These are phyloP conservation scores for Eimeria falciformis DNA, from an alignment of 169 alveolate species.

Conservation along the genomic window DNA sequence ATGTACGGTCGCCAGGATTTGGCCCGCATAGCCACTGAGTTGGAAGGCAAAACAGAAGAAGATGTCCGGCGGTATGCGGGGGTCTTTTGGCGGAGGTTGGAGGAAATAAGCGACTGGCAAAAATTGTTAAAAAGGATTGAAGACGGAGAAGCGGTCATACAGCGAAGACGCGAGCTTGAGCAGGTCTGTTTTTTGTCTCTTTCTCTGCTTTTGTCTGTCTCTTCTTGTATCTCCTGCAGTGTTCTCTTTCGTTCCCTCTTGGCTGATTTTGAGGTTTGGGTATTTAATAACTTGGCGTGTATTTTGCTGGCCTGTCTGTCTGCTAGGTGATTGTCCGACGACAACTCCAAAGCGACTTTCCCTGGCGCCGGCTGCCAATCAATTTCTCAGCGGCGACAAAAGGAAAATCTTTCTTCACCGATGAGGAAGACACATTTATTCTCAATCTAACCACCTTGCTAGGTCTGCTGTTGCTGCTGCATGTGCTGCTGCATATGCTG, in stretches of 20 bases:
- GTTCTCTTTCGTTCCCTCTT: neutral
- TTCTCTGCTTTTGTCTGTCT: neutral
- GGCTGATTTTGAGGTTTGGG: neutral
- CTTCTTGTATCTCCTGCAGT: neutral
- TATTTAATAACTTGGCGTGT: neutral
- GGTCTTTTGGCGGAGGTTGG: constrained; percentile 83
- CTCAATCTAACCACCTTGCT: constrained; percentile 83
- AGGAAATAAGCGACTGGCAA: constrained; percentile 81
- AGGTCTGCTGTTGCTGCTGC: constrained; percentile 78
- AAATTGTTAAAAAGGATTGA: constrained; percentile 83
- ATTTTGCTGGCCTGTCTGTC: too few relatives aligned
- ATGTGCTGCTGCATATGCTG: neutral
- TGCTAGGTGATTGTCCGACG: constrained; percentile 81
- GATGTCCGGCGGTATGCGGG: constrained; percentile 80
- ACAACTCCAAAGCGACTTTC: constrained; percentile 77
- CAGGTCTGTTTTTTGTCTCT: constrained; percentile 62
- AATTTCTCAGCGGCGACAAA: constrained; percentile 81
- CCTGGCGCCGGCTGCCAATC: constrained; percentile 84
- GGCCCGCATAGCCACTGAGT: constrained; percentile 81
- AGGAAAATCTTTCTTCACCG: constrained; percentile 84
- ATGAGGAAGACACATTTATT: constrained; percentile 87
- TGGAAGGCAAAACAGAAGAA: constrained; percentile 80
- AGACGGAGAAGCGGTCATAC: constrained; percentile 84
- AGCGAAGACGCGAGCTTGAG: constrained; percentile 81
- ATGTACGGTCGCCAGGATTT: constrained; percentile 83